phyloP scores from a whole-genome alignment of 2,329 filamentous ascomycete genomes.

The Nannizzia gypsea region DNA sequence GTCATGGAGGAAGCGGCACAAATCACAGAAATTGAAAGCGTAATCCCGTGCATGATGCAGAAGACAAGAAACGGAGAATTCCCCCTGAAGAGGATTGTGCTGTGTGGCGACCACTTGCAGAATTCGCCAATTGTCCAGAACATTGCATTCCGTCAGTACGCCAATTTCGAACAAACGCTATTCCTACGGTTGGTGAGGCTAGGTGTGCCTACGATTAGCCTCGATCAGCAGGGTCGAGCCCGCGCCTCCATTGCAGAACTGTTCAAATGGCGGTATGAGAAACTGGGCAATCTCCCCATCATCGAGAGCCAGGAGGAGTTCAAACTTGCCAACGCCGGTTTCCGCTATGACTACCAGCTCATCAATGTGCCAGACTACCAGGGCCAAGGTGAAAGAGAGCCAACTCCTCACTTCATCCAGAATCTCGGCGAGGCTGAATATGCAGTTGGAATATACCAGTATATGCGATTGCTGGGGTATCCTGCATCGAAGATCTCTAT shows the following conservation, averaged over 20 bases:
- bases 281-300: slow-evolving; percentile 64
- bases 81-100: slow-evolving; percentile 71
- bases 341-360: slow-evolving; percentile 91
- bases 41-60: slow-evolving; percentile 89
- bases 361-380: slow-evolving; percentile 93
- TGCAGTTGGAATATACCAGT: slow-evolving; percentile 87
- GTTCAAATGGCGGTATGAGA: slow-evolving; percentile 86
- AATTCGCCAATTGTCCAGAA: slow-evolving; percentile 96
- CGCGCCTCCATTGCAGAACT: slow-evolving; percentile 76
- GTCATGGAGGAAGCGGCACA: slow-evolving; percentile 98
- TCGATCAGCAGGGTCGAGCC: slow-evolving; percentile 89
- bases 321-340: slow-evolving; percentile 72
- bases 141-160: slow-evolving; percentile 84
- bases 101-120: slow-evolving; percentile 91
- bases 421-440: slow-evolving; percentile 97
- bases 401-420: slow-evolving; percentile 87
- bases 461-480: slow-evolving; percentile 93
- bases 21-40: slow-evolving; percentile 94
- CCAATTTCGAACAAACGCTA: slow-evolving; percentile 89
- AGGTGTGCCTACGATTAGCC: slow-evolving; percentile 77
- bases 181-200: slow-evolving; percentile 84
- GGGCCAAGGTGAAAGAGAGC: slow-evolving; percentile 75
- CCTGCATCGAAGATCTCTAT: slow-evolving; percentile 75
- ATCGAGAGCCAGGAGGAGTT: slow-evolving; percentile 62
- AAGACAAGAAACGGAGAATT: slow-evolving; percentile 61